Conservation (phyloP, 169 alveolate species). For the Plasmodium reichenowi region DNA sequence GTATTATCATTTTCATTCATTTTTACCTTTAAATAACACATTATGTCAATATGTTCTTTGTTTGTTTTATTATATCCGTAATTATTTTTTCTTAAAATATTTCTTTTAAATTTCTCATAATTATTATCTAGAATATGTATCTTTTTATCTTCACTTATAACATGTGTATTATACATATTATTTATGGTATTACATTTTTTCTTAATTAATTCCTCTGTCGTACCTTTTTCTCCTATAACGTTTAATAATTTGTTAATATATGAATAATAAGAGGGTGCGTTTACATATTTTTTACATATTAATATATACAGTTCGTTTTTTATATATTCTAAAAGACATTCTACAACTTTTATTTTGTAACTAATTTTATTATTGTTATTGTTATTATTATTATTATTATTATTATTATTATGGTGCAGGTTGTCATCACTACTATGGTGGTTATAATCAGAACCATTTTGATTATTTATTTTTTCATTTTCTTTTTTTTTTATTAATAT, state of each 20-base stretch:
- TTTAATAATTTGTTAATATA: constrained; percentile 40
- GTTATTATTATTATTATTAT: neutral
- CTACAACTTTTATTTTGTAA: constrained; percentile 19
- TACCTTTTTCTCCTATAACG: constrained; percentile 31
- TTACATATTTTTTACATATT: constrained; percentile 30
- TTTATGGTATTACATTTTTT: constrained; percentile 22
- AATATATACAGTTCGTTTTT: constrained; percentile 49
- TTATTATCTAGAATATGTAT: neutral
- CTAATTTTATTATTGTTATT: neutral
- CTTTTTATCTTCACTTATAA: constrained; percentile 11
- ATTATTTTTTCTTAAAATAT: constrained; percentile 25
- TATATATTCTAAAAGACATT: constrained; percentile 32
- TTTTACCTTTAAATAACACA: constrained; percentile 64
- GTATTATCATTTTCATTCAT: constrained; percentile 59
- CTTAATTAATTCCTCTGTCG: constrained; percentile 50
- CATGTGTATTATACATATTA: neutral
- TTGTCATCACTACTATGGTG: neutral
- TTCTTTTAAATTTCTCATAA: constrained; percentile 28
- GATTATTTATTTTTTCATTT: neutral
- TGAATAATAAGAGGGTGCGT: constrained; percentile 49
- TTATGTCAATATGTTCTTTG: constrained; percentile 55
- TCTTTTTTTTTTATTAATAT: neutral
- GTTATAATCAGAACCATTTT: neutral
- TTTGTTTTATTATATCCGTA: constrained; percentile 57
- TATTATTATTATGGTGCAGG: neutral